Evolutionary conservation across 2,329 filamentous ascomycete genomes (phyloP).

Genomic region (Alternaria sp.): DNA sequence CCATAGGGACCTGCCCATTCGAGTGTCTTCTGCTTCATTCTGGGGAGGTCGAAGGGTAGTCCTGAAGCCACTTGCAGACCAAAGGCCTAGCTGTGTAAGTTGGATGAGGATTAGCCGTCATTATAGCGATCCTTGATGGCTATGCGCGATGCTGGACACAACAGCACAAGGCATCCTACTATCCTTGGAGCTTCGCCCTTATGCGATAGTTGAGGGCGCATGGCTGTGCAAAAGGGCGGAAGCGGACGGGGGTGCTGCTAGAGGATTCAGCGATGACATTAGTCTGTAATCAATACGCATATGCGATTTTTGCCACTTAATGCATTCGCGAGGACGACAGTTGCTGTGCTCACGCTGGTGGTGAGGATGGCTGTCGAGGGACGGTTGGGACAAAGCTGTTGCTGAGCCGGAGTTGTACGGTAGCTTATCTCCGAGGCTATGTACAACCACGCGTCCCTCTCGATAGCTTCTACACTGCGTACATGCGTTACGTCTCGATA

Average conservation of each 20-base stretch:
- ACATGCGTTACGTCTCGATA: background rate
- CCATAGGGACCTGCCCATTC: background rate
- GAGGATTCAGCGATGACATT: background rate
- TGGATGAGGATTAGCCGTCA: background rate
- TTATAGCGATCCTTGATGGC: background rate
- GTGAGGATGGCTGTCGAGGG: background rate
- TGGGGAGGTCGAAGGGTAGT: background rate
- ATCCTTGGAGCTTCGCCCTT: background rate
- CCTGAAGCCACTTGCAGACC: background rate
- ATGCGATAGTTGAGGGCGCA: background rate
- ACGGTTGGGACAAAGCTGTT: background rate
- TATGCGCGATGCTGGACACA: background rate
- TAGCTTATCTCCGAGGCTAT: background rate
- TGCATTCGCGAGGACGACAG: background rate
- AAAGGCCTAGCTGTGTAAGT: background rate
- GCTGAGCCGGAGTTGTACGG: background rate
- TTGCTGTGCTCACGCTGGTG: background rate
- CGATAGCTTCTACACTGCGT: background rate
- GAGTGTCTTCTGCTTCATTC: background rate
- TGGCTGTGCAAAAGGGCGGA: slow-evolving; percentile 11
- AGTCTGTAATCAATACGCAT: background rate
- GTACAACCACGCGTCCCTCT: background rate
- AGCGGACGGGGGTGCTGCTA: background rate
- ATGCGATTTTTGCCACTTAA: background rate
- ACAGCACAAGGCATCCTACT: background rate